A percentile compares a stretch with the other conserved stretches of the same genome.
Evolutionary conservation across 2,329 filamentous ascomycete genomes (phyloP).

Genomic region (Tolypocladium endophyticum): DNA sequence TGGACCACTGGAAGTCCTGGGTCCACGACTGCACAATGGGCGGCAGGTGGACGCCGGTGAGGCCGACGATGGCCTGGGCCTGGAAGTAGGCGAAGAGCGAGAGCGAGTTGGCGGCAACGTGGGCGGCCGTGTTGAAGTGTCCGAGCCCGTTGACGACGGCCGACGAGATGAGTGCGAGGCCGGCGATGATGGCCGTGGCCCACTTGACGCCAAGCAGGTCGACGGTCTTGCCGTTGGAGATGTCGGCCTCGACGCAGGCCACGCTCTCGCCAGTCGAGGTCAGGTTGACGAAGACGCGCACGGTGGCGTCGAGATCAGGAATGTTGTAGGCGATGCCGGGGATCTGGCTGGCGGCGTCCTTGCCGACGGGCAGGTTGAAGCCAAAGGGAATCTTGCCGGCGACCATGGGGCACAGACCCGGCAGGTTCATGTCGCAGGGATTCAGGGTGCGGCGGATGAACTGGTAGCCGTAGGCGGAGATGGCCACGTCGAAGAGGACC

Average conservation of each 20-base stretch:
- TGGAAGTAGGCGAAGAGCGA: conserved; percentile 96
- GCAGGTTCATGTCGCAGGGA: conserved; percentile 61
- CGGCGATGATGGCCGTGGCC: conserved; percentile 80
- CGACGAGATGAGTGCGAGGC: conserved; percentile 71
- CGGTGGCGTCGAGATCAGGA: conserved; percentile 80
- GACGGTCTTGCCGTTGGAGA: conserved; percentile 89
- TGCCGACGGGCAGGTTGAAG: conserved; percentile 54
- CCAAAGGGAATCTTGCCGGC: conserved; percentile 67
- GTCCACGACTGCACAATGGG: conserved; percentile 90
- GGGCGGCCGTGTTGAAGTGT: conserved; percentile 87
- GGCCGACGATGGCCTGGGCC: conserved; percentile 80
- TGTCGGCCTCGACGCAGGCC: conserved; percentile 76
- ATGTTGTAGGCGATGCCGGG: conserved; percentile 81
- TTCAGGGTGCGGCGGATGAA: conserved; percentile 59
- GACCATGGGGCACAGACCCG: conserved; percentile 83
- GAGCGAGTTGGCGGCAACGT: conserved; percentile 86
- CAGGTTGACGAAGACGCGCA: conserved; percentile 71
- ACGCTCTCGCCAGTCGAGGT: conserved; percentile 51
- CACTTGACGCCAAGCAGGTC: conserved; percentile 82
- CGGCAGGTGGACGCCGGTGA: conserved; percentile 70
- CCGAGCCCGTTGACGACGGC: conserved; percentile 83
- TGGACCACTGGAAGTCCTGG: conserved; percentile 96
- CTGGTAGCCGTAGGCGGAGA: conserved; percentile 74
- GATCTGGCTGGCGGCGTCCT: conserved; percentile 50
- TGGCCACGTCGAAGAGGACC: conserved; percentile 64